Evolutionary conservation across 1,284 basidiomycete species (phyloP), one percentile per base, ranked within the genome.

Genomic region (Coniferiporia sulphurascens): DNA sequence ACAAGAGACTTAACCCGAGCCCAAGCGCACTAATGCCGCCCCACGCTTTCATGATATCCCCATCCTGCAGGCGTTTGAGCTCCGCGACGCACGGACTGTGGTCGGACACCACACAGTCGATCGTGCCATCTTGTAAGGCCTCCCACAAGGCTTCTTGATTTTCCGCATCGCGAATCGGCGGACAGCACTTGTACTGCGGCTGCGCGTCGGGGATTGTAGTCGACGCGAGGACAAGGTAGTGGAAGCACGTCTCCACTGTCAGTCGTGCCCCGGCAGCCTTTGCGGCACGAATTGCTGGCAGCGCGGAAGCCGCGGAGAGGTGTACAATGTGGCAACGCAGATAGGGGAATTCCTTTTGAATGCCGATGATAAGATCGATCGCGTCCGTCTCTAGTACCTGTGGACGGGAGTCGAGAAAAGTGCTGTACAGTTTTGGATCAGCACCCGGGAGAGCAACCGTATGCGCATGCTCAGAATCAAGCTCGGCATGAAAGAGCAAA

Each of bases 201-300:
- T 74, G 82, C 2, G 89, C 87, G 60, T 80, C 72, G 4, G 91
- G 92, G 53, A 91, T 83, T 58, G 81, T 71, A 0, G 87, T 77
- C 32, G 83, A 75, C 6, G 61, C 58, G 17, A 93, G 80, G 65
- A 84, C 85, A 41, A 96, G 83, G 74, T 97, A 97, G 74, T 97
- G 94, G 75, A 95, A 95, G 73, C 93, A 96, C 0, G 95, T 97
- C 76, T 97, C 95, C 58, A 93, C 90, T 0, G 93, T 93, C 55
- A 95, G 75, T 44, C 85, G 85, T 32, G 86, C 71, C 0, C 86
- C 85, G 3, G 80, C 73, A 8, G 76, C 70, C 64, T 80, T 85
- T 2, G 93, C 93, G 48, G 81, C 77, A 48, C 83, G 81, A 61
- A 97, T 85, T 43, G 84, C 66, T 1, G 88, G 90, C 13, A 98